Evolutionary conservation across 2,329 filamentous ascomycete species (phyloP).

Genomic region (Colletotrichum navitas): DNA sequence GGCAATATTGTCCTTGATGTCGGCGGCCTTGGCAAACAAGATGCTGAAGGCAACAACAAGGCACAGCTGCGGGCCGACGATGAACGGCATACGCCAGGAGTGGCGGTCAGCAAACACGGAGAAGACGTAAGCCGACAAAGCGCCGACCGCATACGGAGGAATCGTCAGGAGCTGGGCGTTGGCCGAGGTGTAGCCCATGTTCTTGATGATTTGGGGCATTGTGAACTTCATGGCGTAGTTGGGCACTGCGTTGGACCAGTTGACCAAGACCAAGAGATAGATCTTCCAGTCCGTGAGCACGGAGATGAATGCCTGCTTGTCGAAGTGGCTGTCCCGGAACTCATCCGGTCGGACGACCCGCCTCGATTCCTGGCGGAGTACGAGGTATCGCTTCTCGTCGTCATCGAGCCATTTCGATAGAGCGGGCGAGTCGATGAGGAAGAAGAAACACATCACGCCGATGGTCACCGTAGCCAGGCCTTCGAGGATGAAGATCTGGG

Average conservation of each 20-base stretch:
- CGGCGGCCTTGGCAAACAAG: slow-evolving; percentile 52
- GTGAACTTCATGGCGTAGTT: slow-evolving; percentile 52
- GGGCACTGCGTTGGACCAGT: slow-evolving; percentile 57
- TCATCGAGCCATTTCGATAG: slow-evolving; percentile 53
- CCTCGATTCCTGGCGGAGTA: slow-evolving; percentile 53
- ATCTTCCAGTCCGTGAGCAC: slow-evolving; percentile 63
- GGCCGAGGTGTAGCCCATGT: slow-evolving; percentile 55
- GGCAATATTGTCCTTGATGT: slow-evolving; percentile 55
- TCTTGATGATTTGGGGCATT: slow-evolving; percentile 55
- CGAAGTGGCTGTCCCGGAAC: slow-evolving; percentile 49
- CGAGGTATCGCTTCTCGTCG: slow-evolving; percentile 56
- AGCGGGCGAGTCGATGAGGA: slow-evolving; percentile 59
- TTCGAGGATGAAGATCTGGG: slow-evolving; percentile 65
- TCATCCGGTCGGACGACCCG: slow-evolving; percentile 44
- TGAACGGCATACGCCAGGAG: slow-evolving; percentile 56
- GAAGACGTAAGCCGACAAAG: slow-evolving; percentile 49
- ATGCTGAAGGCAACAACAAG: slow-evolving; percentile 54
- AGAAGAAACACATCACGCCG: slow-evolving; percentile 56
- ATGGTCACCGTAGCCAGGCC: slow-evolving; percentile 58
- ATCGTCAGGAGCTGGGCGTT: slow-evolving; percentile 51
- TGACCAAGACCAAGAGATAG: slow-evolving; percentile 56
- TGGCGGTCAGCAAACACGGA: slow-evolving; percentile 53
- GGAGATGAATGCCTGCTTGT: slow-evolving; percentile 51
- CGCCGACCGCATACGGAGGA: slow-evolving; percentile 53
- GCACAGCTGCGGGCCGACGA: slow-evolving; percentile 51